Percentiles rank a stretch among this genome's conserved stretches.
These are phyloP conservation scores for Colletotrichum graminicola DNA, from an alignment of 2,329 filamentous ascomycete genomes.

Conservation along the genomic window DNA sequence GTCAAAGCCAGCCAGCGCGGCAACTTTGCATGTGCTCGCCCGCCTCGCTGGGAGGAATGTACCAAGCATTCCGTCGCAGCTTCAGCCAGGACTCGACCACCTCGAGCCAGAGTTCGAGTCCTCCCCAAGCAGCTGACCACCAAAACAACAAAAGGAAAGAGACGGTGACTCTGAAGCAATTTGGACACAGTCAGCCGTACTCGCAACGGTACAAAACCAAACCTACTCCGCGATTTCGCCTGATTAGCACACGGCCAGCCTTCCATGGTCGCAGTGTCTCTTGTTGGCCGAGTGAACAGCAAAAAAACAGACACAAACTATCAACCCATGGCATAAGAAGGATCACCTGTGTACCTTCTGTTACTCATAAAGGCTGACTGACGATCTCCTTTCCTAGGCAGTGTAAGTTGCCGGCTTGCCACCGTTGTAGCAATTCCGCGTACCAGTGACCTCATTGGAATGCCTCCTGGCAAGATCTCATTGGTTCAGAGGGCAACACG, in stretches of 20 bases:
- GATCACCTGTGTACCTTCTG: background rate
- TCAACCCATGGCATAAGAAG: background rate
- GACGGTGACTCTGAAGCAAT: no score
- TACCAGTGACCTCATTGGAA: slow-evolving; percentile 20
- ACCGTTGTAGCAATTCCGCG: background rate
- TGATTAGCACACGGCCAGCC: background rate
- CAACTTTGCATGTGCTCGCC: slow-evolving; percentile 39
- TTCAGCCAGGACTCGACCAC: background rate
- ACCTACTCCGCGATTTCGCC: background rate
- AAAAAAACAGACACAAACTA: background rate
- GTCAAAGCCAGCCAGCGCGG: background rate
- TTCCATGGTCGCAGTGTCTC: background rate
- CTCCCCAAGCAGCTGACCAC: no score
- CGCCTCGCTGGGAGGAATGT: slow-evolving; percentile 23
- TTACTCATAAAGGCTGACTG: background rate
- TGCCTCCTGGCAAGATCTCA: background rate
- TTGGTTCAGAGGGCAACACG: slow-evolving; percentile 11
- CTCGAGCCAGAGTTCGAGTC: slow-evolving; percentile 1
- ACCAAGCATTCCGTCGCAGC: slow-evolving; percentile 5
- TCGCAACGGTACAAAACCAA: no score
- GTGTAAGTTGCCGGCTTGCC: background rate
- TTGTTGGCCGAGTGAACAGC: no score
- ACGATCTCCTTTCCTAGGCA: background rate
- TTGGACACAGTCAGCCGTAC: no score
- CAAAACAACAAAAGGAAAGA: no score